These are phyloP conservation scores for Helianthus annuus DNA, from an alignment of 129 eudicot genomes.

Conservation along the genomic window DNA sequence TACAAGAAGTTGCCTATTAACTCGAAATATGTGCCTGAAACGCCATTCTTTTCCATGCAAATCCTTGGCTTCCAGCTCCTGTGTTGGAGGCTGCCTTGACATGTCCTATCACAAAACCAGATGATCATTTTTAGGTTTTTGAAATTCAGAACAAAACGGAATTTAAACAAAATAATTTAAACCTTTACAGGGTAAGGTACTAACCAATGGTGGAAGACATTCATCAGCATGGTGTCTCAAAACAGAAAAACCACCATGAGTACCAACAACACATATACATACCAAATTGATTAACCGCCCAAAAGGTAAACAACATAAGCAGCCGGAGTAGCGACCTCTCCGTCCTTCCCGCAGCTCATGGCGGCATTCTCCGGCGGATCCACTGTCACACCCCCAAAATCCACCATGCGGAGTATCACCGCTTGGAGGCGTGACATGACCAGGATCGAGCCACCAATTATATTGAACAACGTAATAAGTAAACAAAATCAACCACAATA, in stretches of 20 bases:
- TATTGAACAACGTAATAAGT: too few species aligned
- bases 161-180: neutral
- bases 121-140: slow-evolving; percentile 7
- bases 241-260: slow-evolving; percentile 97
- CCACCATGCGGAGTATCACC: too few species aligned
- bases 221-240: slow-evolving; percentile 93
- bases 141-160: slow-evolving; percentile 1
- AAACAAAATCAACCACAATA: too few species aligned
- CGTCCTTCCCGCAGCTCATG: too few species aligned
- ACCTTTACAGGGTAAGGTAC: slow-evolving; percentile 12
- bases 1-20: slow-evolving; percentile 29
- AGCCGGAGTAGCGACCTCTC: too few species aligned
- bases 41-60: slow-evolving; percentile 82
- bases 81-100: slow-evolving; percentile 94
- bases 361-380: too few species aligned
- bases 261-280: slow-evolving; percentile 11
- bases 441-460: too few species aligned
- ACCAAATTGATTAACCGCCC: neutral
- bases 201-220: slow-evolving; percentile 89
- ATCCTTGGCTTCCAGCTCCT: slow-evolving; percentile 86
- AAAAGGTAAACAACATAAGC: neutral
- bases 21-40: slow-evolving; percentile 88
- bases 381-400: too few species aligned
- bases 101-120: slow-evolving; percentile 59
- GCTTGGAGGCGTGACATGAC: too few species aligned